phyloP scores from a whole-genome alignment of 306 rosid species.

The Cicer arietinum region DNA sequence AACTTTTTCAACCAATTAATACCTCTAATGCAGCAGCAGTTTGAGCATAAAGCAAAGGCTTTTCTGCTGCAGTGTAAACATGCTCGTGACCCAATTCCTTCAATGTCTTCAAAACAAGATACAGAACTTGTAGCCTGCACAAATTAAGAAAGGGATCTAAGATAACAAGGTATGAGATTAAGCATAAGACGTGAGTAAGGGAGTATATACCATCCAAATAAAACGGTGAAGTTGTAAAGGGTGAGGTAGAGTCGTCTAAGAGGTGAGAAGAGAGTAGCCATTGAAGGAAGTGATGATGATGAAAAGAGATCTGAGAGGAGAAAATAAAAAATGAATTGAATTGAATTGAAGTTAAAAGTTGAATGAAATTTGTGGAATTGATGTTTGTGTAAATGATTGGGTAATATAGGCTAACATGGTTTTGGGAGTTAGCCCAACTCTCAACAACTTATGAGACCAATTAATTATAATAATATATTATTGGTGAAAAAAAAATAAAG shows the following conservation, averaged over 20 bases:
- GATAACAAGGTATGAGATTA: too few species aligned
- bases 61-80: constrained; percentile 75
- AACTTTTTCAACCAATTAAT: not conserved
- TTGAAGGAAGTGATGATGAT: constrained; percentile 37
- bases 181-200: not conserved
- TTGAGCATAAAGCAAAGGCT: constrained; percentile 75
- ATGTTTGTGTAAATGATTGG: too few species aligned
- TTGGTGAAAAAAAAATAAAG: too few species aligned
- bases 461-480: too few species aligned
- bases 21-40: constrained; percentile 89
- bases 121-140: constrained; percentile 74
- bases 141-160: constrained; percentile 28
- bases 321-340: not conserved
- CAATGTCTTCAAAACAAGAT: constrained; percentile 60
- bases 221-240: constrained; percentile 76
- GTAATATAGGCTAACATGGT: too few species aligned
- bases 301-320: constrained; percentile 31
- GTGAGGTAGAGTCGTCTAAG: constrained; percentile 70
- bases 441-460: too few species aligned
- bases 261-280: constrained; percentile 61
- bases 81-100: constrained; percentile 65
- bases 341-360: too few species aligned
- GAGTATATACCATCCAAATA: constrained; percentile 72
- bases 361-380: too few species aligned
- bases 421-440: too few species aligned